Percentiles rank a stretch among this genome's conserved stretches.
phyloP scores from a whole-genome alignment of 306 rosid species.

The Rosa rugosa region DNA sequence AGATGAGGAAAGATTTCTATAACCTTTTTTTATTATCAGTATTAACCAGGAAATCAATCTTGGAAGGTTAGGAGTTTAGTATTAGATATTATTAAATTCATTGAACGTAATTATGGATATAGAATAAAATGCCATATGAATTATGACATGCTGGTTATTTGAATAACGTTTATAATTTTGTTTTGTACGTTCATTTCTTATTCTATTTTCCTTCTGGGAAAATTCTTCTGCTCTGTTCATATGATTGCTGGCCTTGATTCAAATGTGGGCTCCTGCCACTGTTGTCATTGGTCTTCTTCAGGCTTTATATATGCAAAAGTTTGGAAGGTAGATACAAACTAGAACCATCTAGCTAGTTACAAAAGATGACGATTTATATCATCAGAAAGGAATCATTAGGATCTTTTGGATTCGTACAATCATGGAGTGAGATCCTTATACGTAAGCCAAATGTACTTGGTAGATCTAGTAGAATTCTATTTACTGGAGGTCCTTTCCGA shows the following conservation, averaged over 20 bases:
- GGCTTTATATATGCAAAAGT: background rate
- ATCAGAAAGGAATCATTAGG: background rate
- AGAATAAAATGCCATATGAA: no score
- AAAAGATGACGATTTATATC: background rate
- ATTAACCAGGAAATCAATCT: no score
- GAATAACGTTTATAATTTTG: background rate
- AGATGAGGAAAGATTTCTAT: background rate
- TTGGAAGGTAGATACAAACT: background rate
- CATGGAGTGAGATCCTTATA: background rate
- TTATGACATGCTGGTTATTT: no score
- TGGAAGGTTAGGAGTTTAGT: no score
- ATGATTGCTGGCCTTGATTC: background rate
- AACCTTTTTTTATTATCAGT: no score
- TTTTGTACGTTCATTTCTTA: background rate
- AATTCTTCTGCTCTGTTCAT: no score
- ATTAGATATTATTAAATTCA: no score
- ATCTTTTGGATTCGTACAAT: background rate
- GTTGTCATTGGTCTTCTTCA: background rate
- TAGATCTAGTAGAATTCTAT: background rate
- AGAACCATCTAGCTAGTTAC: background rate
- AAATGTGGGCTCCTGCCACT: background rate
- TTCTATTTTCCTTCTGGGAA: no score
- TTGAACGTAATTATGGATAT: no score
- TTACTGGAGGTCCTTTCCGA: slow-evolving; percentile 7
- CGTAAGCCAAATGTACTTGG: background rate